Evolutionary conservation across 148 eudicot species (phyloP).

Genomic region (Drosera capensis): DNA sequence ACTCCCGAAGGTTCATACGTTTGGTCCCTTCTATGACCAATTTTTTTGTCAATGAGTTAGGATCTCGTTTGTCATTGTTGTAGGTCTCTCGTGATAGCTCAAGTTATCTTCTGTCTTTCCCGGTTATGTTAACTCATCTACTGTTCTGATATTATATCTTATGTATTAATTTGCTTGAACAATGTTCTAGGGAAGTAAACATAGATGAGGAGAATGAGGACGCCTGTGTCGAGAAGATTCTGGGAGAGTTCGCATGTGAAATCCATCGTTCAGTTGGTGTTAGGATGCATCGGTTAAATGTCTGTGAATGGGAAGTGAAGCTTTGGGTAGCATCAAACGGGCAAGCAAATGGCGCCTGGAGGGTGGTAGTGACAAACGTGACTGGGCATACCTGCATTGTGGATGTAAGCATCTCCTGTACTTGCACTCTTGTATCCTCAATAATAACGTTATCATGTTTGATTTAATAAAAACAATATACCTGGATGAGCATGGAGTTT

Average conservation of each 20-base stretch:
- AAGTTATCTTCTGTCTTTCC: too few relatives aligned
- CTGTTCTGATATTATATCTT: too few relatives aligned
- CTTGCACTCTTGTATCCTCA: too few relatives aligned
- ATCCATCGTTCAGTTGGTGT: conserved; percentile 63
- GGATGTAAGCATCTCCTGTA: conserved; percentile 45
- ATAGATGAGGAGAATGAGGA: conserved; percentile 44
- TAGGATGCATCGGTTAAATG: conserved; percentile 84
- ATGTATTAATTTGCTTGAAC: too few relatives aligned
- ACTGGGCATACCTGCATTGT: conserved; percentile 94
- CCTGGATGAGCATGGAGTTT: too few relatives aligned
- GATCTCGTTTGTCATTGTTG: too few relatives aligned
- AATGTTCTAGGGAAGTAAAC: conserved; percentile 39
- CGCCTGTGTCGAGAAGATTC: conserved; percentile 41
- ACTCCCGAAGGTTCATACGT: too few relatives aligned
- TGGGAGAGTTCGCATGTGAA: conserved; percentile 67
- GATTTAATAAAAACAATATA: too few relatives aligned
- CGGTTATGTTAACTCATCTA: too few relatives aligned
- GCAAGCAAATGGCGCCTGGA: conserved; percentile 89
- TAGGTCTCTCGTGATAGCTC: too few relatives aligned
- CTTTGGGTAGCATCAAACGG: conserved; percentile 76
- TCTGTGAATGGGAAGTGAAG: conserved; percentile 96
- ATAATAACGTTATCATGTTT: too few relatives aligned
- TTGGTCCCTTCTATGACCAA: neutral
- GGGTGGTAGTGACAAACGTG: conserved; percentile 71
- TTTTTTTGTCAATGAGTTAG: too few relatives aligned